Conservation (phyloP, 257 asterid species). For the Solanum sitiens region DNA sequence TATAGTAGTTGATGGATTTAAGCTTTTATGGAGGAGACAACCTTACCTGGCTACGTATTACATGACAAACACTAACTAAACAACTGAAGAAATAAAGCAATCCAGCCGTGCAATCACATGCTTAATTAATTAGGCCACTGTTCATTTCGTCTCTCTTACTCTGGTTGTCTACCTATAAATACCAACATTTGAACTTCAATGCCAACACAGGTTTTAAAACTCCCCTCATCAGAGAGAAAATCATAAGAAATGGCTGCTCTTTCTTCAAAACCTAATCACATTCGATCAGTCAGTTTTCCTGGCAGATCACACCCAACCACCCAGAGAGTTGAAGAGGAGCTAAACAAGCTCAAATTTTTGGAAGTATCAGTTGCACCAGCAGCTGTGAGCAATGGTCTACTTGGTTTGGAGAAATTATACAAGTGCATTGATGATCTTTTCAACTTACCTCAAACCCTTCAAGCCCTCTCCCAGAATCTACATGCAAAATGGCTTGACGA, state of each 20-base stretch:
- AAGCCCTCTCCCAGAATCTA: neutral
- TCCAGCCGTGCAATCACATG: neutral
- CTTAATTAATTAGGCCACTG: neutral
- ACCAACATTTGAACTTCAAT: neutral
- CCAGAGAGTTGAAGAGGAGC: constrained; percentile 1
- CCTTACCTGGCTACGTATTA: neutral
- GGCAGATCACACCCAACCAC: constrained; percentile 3
- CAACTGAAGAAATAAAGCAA: neutral
- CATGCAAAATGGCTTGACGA: neutral
- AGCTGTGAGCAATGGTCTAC: constrained; percentile 1
- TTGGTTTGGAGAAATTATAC: constrained; percentile 5
- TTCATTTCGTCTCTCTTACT: neutral
- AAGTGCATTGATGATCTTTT: constrained; percentile 17
- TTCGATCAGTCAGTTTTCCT: neutral
- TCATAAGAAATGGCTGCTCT: neutral
- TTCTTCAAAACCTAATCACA: neutral
- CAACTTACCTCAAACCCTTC: constrained; percentile 8
- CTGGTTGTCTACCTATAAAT: neutral
- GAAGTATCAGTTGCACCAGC: neutral
- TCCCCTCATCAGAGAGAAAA: neutral
- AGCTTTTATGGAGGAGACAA: neutral
- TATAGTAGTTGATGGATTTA: neutral
- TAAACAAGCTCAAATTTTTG: neutral
- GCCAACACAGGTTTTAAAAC: neutral
- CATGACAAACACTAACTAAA: neutral